Evolutionary conservation across 768 basidiomycete genomes (phyloP), one percentile per base, ranked within the genome.

Genomic region (Lactarius evosmus): DNA sequence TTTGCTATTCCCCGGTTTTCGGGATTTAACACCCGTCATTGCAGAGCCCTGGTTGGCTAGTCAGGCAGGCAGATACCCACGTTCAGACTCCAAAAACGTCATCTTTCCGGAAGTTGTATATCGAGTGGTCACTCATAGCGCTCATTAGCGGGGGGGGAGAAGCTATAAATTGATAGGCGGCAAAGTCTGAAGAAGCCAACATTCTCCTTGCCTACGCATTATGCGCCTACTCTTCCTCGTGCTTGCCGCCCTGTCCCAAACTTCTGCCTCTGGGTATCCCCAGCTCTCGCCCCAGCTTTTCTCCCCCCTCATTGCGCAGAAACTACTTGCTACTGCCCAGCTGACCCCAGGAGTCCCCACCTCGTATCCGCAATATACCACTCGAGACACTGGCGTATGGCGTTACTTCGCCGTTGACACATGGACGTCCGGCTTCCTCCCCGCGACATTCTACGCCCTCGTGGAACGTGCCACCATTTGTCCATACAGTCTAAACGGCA

Each of bases 391-490:
- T 0, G 86, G 86, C 0, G 69, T 72, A 2, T 89, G 86, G 87
- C 72, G 75, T 7, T 79, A 76, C 66, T 84, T 85, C 73, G 51
- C 62, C 5, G 79, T 85, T 0, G 78, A 86, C 66, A 82, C 81
- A 3, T 88, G 87, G 86, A 86, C 86, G 0, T 82, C 84, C 2
- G 86, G 85, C 0, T 88, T 89, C 77, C 84, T 88, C 72, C 85
- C 86, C 1, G 78, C 78, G 11, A 82, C 82, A 3, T 73, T 80
- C 30, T 89, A 89, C 66, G 85, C 82, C 14, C 74, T 89, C 58
- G 79, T 86, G 69, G 77, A 79, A 46, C 78, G 88, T 27, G 75
- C 78, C 59, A 67, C 69, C 30, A 73, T 86, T 4, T 88, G 87
- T 67, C 69, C 67, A 19, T 73, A 74, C 27, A 66, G 78, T 0